Evolutionary conservation across 1,284 basidiomycete genomes (phyloP).

Genomic region (Fistulina hepatica): DNA sequence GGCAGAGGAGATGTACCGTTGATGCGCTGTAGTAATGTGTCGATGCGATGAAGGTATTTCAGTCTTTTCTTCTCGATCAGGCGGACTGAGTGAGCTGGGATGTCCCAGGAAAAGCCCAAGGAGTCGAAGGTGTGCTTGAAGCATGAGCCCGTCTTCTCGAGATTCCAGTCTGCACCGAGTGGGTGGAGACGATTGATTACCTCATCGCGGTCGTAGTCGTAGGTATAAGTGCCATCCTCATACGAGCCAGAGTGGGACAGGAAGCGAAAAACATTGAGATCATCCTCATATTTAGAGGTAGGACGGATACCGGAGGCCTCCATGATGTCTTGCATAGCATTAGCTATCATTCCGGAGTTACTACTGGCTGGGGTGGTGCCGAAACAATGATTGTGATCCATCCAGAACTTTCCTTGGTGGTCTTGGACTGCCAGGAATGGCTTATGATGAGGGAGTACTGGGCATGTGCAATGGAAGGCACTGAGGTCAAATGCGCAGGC

Average conservation of each 20-base stretch:
- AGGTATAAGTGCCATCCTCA: neutral
- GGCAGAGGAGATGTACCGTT: constrained; percentile 11
- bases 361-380: constrained; percentile 17
- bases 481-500: constrained; percentile 21
- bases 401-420: constrained; percentile 8
- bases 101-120: constrained; percentile 16
- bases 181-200: neutral
- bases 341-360: constrained; percentile 17
- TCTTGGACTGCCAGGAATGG: constrained; percentile 16
- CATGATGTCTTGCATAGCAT: constrained; percentile 13
- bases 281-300: constrained; percentile 21
- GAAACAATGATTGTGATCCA: constrained; percentile 16
- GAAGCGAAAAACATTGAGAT: constrained; percentile 11
- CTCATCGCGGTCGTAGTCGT: constrained; percentile 3
- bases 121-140: constrained; percentile 9
- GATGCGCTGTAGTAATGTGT: constrained; percentile 2
- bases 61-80: constrained; percentile 12
- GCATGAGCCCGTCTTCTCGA: constrained; percentile 7
- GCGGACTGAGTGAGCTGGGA: constrained; percentile 4
- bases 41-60: constrained; percentile 14
- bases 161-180: neutral
- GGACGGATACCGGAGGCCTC: neutral
- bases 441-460: constrained; percentile 17
- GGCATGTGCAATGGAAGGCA: constrained; percentile 18
- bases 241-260: neutral